A percentile compares a stretch with the other conserved stretches of the same genome.
Conservation (phyloP, 805 yeast genomes). For the Yarrowia deformans region DNA sequence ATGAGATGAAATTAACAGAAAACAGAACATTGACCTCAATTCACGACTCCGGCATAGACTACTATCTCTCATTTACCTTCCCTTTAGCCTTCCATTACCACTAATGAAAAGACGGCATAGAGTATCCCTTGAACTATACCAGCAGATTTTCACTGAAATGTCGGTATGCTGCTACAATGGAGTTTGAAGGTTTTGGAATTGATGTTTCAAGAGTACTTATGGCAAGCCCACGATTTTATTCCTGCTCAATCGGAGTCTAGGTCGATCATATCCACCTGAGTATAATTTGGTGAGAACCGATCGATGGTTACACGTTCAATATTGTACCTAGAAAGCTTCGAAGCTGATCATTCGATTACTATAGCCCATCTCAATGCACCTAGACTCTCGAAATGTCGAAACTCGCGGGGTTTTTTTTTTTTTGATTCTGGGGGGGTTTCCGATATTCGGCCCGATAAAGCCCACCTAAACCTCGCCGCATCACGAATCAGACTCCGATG, state of each 20-base stretch:
- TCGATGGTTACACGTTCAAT: background rate
- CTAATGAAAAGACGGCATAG: background rate
- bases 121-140: background rate
- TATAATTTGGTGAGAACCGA: background rate
- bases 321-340: background rate
- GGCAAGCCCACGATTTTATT: background rate
- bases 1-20: background rate
- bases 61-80: background rate
- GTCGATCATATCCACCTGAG: too few relatives aligned
- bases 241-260: background rate
- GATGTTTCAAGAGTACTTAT: background rate
- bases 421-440: too few relatives aligned
- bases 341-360: background rate
- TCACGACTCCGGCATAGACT: background rate
- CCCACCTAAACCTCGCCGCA: background rate
- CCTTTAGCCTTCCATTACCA: background rate
- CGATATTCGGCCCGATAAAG: background rate
- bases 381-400: background rate
- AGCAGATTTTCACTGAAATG: background rate
- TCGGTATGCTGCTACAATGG: background rate
- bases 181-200: background rate
- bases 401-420: background rate
- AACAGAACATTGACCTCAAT: background rate
- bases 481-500: slow-evolving; percentile 25
- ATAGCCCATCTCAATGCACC: too few relatives aligned